phyloP scores from a whole-genome alignment of 768 basidiomycete genomes.

The Amanita brunnescens region DNA sequence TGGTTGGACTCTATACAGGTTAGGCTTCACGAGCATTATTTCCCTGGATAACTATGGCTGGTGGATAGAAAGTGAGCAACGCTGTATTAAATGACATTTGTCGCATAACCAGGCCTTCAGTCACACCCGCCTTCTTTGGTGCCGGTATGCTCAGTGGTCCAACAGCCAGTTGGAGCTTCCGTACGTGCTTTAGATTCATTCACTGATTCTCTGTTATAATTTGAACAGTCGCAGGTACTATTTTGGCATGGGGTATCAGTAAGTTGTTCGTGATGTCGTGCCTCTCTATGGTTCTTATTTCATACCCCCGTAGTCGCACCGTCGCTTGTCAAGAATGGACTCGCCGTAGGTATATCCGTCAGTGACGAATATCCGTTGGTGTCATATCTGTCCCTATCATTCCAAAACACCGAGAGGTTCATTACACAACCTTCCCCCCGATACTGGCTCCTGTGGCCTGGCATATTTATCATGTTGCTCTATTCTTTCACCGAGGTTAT shows the following conservation, averaged over 20 bases:
- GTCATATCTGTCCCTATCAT: slow-evolving; percentile 37
- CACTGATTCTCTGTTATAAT: not conserved
- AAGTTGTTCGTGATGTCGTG: slow-evolving; percentile 10
- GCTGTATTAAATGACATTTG: not conserved
- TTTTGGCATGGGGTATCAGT: slow-evolving; percentile 58
- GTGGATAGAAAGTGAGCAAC: slow-evolving; percentile 39
- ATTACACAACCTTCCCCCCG: slow-evolving; percentile 40
- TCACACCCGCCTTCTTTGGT: slow-evolving; percentile 51
- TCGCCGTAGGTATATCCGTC: slow-evolving; percentile 32
- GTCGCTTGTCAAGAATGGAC: slow-evolving; percentile 41
- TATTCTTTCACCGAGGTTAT: slow-evolving; percentile 49
- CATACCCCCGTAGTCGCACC: slow-evolving; percentile 38
- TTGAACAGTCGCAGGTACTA: slow-evolving; percentile 36
- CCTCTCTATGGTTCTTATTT: not conserved
- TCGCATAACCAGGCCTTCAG: slow-evolving; percentile 12
- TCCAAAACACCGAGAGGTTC: slow-evolving; percentile 33
- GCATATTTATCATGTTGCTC: slow-evolving; percentile 52
- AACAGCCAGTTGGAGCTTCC: slow-evolving; percentile 50
- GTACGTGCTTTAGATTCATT: slow-evolving; percentile 24
- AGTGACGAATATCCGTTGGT: slow-evolving; percentile 34
- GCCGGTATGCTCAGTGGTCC: slow-evolving; percentile 50
- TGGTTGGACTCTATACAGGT: slow-evolving; percentile 48
- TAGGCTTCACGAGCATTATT: slow-evolving; percentile 56
- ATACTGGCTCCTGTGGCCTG: slow-evolving; percentile 59
- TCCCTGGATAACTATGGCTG: slow-evolving; percentile 51